A percentile compares a stretch with the other conserved stretches of the same genome.
Evolutionary conservation across 257 asterid genomes (phyloP).

Genomic region (Parsonsia alboflavescens): DNA sequence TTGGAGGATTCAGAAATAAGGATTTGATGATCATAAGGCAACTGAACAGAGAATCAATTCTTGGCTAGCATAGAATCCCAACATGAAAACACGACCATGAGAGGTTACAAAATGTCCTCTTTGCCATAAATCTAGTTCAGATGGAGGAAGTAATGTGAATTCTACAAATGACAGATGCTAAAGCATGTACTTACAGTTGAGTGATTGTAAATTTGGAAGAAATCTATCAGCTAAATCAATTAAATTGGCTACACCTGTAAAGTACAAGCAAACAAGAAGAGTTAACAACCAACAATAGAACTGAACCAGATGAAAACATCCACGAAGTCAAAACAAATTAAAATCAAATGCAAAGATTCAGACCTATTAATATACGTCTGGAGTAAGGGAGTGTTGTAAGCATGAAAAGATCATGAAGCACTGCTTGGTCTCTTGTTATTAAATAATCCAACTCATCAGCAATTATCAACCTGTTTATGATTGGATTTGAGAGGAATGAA

Average conservation of each 20-base stretch:
- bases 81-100: not conserved
- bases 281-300: not conserved
- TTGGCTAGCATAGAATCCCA: not conserved
- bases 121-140: not conserved
- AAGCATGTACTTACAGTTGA: conserved; percentile 66
- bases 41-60: not conserved
- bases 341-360: not conserved
- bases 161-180: not conserved
- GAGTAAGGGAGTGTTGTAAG: conserved; percentile 82
- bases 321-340: not conserved
- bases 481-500: not conserved
- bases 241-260: conserved; percentile 90
- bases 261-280: conserved; percentile 21
- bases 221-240: conserved; percentile 94
- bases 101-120: not conserved
- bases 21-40: not conserved
- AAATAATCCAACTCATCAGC: conserved; percentile 97
- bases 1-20: not conserved
- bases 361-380: conserved; percentile 86
- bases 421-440: conserved; percentile 75
- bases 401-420: conserved; percentile 94
- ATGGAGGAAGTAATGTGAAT: not conserved
- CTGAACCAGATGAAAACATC: not conserved
- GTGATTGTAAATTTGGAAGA: conserved; percentile 80
- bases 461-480: conserved; percentile 54